phyloP scores from a whole-genome alignment of 805 yeast genomes.

The Osmozyma mogii region DNA sequence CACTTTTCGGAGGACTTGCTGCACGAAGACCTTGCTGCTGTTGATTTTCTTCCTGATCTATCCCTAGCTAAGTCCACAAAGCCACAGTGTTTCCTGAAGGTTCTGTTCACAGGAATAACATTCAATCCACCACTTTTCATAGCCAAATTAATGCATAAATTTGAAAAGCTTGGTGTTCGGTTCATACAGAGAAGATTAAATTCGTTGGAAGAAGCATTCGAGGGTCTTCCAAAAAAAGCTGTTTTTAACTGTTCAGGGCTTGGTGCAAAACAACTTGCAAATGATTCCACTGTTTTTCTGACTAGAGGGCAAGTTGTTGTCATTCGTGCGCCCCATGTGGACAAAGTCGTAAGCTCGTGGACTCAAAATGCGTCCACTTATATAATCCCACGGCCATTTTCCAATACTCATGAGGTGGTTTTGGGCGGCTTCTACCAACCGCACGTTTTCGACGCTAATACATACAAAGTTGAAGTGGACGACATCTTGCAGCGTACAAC shows the following conservation, averaged over 20 bases:
- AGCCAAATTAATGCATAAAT: background rate
- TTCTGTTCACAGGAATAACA: background rate
- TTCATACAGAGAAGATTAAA: background rate
- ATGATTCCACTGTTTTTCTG: slow-evolving; percentile 56
- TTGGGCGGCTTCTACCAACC: slow-evolving; percentile 70
- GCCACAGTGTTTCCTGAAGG: background rate
- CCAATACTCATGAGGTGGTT: slow-evolving; percentile 52
- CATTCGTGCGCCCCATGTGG: slow-evolving; percentile 59
- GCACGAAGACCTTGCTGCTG: background rate
- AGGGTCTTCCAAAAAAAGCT: too few species aligned
- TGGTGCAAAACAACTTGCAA: slow-evolving; percentile 54
- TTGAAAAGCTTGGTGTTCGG: slow-evolving; percentile 1
- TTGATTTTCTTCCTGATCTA: slow-evolving; percentile 1
- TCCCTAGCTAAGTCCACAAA: background rate
- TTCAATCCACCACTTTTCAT: slow-evolving; percentile 3
- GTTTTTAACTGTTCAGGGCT: slow-evolving; percentile 77
- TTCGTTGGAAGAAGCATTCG: too few species aligned
- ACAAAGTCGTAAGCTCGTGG: slow-evolving; percentile 1
- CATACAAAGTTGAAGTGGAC: slow-evolving; percentile 48
- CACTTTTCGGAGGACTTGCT: background rate
- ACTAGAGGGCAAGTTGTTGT: slow-evolving; percentile 78
- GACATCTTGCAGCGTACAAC: slow-evolving; percentile 57
- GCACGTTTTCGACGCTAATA: slow-evolving; percentile 54
- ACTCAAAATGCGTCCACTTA: slow-evolving; percentile 39
- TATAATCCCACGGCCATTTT: slow-evolving; percentile 62